Evolutionary conservation across 208 protist genomes (phyloP), one percentile per base, ranked within the genome.

Genomic region (Herpetomonas samuelpessoai): DNA sequence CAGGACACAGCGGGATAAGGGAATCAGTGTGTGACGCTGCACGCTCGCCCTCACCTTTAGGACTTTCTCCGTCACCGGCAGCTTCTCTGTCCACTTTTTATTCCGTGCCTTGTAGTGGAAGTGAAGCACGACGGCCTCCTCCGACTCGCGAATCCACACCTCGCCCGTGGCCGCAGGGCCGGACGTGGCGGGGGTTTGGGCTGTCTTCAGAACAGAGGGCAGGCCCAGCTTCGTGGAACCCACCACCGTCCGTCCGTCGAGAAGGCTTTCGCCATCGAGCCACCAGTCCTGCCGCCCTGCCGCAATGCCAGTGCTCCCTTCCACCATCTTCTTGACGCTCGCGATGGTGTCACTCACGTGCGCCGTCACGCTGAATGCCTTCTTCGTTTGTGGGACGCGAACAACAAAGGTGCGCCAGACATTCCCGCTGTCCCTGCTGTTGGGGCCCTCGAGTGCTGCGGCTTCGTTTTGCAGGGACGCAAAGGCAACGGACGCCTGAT

Each of bases 301-400:
- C 26, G 63, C 65, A 35, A 96, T 91, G n/a, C 76, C 78, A 6
- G 76, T 79, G 63, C 72, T 89, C 28, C 54, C 79, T 55, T 96
- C 83, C 27, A 96, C 75, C 84, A 93, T 93, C 21, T 65, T 39
- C 86, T 88, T 92, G 6, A 88, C 86, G 39, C 92, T 84, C 10
- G 62, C 52, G 21, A 96, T 64, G 14, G 57, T 74, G 68, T 96
- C 89, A 28, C 74, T 73, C 22, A 89, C 74, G 64, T 93, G 83
- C 18, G 86, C 86, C 22, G 89, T 96, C 3, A 96, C 89, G 52
- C 79, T 89, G 61, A 92, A 96, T 14, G 68, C 76, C 66, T 89
- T 93, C 19, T 83, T 62, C 1, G 72, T 82, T 44, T 76, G 25
- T 53, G 72, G 71, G 21, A 92, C 77, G 3, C 83, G 83, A 38